Base-by-base conservation (phyloP, 202 grass and related monocot genomes). In the Hordeum pubiflorum region DNA sequence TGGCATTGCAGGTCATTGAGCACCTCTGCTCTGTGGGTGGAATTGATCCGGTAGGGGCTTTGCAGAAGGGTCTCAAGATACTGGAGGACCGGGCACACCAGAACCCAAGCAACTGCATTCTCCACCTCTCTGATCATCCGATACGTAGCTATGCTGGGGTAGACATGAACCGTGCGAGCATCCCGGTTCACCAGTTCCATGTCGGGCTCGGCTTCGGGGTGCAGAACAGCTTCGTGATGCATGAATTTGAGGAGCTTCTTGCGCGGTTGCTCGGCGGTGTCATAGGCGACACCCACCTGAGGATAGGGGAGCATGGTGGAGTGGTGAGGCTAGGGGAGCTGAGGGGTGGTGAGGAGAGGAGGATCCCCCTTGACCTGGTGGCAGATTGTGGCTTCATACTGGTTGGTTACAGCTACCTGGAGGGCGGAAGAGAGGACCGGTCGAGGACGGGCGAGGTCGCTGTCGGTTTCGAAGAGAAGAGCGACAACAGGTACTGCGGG, bases 1-100 rank as follows among this genome's bases (percentile, higher is more conserved):
- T 87, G 64, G 97, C 97, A 1, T 44, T 99, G 60, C 97, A 96
- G 81, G 93, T 96, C 52, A 93, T 91, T n/a, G 97, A 99, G 17
- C 89, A 91, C 66, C 89, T 93, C 24, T 99, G 83, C 69, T 96
- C 90, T 26, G 69, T 91, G 0, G 91, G 89, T 9, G 97, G 91
- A 72, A 91, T 83, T 20, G 91, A 89, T 79, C 97, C 83, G 0
- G 59, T 85, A 2, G 97, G 93, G 70, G 97, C 92, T 34, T 46
- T 99, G 69, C 89, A 95, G 9, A 99, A 99, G 55, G 92, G 90
- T 21, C 26, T 91, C 58, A 99, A 93, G 74, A 93, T 99, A 85
- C 37, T 99, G 0, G 97, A 99, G 87, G 97, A 99, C 56, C 89
- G 97, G 33, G 77, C 91, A 7, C 92, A 99, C 77, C 85, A 74